Percentiles rank a stretch among this genome's conserved stretches.
These are phyloP conservation scores for Dactylellina parvicollis DNA, from an alignment of 2,329 filamentous ascomycete genomes.

Conservation along the genomic window DNA sequence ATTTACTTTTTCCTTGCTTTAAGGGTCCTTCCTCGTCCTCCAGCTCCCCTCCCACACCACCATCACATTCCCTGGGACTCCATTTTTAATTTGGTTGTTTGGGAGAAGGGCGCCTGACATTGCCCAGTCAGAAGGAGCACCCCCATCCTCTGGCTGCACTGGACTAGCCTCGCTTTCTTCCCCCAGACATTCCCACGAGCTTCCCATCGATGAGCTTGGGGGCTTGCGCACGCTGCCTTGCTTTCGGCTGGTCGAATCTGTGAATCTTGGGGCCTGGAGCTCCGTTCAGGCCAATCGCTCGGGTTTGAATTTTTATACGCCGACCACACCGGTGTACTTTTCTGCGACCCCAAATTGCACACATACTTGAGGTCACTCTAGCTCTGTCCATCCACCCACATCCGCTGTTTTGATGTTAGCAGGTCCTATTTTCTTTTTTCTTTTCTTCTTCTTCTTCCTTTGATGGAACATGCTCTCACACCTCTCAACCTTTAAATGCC, in stretches of 20 bases:
- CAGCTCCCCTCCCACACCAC: conserved; percentile 19
- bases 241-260: conserved; percentile 24
- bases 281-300: conserved; percentile 49
- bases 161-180: conserved; percentile 30
- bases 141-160: conserved; percentile 23
- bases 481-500: conserved; percentile 47
- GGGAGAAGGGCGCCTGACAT: conserved; percentile 50
- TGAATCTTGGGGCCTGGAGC: conserved; percentile 34
- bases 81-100: conserved; percentile 13
- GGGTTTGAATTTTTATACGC: conserved; percentile 38
- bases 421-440: conserved; percentile 15
- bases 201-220: conserved; percentile 33
- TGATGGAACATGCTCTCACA: conserved; percentile 11
- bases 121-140: conserved; percentile 47
- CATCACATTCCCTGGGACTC: conserved; percentile 36
- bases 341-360: conserved; percentile 33
- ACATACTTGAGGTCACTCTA: conserved; percentile 36
- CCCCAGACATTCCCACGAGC: conserved; percentile 46
- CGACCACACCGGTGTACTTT: conserved; percentile 38
- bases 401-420: conserved; percentile 37
- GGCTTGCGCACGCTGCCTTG: conserved; percentile 9
- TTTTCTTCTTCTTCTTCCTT: conserved; percentile 16
- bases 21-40: conserved; percentile 25
- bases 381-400: conserved; percentile 6
- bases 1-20: conserved; percentile 32